Evolutionary conservation across 2,329 filamentous ascomycete genomes (phyloP), one percentile per base, ranked within the genome.

Genomic region (Metarhizium anisopliae): DNA sequence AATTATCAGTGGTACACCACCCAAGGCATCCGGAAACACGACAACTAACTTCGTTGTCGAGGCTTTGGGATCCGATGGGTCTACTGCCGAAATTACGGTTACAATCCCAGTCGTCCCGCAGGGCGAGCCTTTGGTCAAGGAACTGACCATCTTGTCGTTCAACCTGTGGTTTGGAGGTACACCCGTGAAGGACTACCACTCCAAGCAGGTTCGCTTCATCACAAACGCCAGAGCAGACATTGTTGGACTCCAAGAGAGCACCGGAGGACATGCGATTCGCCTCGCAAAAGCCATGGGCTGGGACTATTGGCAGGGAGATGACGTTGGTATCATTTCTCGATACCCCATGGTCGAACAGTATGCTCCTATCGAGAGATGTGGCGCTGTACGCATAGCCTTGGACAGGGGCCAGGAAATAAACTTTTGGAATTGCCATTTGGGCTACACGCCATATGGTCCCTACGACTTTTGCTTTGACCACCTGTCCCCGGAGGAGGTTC

Each of bases 391-490:
- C n/a, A 64, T 74, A 51, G 62, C 63, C 18, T 62, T 74, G 13
- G 70, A 72, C 54, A 65, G 62, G 5, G 54, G 61, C 0, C 56
- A 58, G 11, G 61, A 69, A 18, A 59, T 73, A 53, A 68, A 68
- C 60, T 59, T 74, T 45, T 72, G 67, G 62, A 67, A 65, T 40
- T 64, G 64, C 50, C 72, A 74, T 54, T 55, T 74, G 18, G 71
- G 67, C 2, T 69, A 67, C 47, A 61, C 63, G 25, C 73, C 73
- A 0, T 75, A 76, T 49, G 73, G 73, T 0, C 73, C 73, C 0
- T 75, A 75, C 57, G 73, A 73, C 51, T 71, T 73, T 56, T 75
- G 73, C 65, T 74, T 68, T 49, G 63, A 70, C 45, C 62, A 68
- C 16, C 66, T 68, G 63, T 59, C 62, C 2, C 58, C 66, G 2